Base-by-base conservation (phyloP, 371 early-diverging fungal species). In the Mortierella sp. region DNA sequence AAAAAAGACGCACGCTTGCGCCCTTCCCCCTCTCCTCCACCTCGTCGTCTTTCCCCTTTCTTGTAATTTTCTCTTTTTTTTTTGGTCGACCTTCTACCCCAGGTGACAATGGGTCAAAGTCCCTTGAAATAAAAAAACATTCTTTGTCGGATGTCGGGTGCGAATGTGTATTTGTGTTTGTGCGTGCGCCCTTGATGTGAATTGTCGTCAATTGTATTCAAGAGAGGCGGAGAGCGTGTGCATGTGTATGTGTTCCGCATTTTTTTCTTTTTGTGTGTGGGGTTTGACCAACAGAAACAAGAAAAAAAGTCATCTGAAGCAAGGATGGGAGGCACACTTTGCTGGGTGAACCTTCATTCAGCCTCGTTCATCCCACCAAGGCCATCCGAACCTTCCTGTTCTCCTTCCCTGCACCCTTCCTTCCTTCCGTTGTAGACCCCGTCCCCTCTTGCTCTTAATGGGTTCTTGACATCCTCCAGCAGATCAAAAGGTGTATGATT, bases 81-180 rank as follows among this genome's bases (percentile, higher is more conserved):
- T 40, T 37, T 63, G 29, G 22, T 43, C 48, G 19, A 47, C 37
- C 37, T 5, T 0, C 37, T 34, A 40, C 64, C 13, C 40, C 64
- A 64, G 39, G 40, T 64, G 64, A 55, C 55, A 26, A 31, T 16
- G 55, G 34, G 55, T 55, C 55, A 31, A 55, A 55, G 34, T 31
- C 55, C 55, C 55, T 55, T 55, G 55, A 53, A 53, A 43, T 22
- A 47, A 55, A 29, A 55, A 31, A 55, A 53, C 53, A 53, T 53
- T 53, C 53, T 10, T 53, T 14, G 19, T 55, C 14, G 11, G 29
- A 19, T 40, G 67, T 67, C 39, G 67, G n/a, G 66, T 66, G 37
- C 31, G 41, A 44, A 47, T 66, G 66, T 47, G 47, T 40, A 41
- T 37, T 9, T 64, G 43, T 4, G 39, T 9, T 31, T 61, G 45